phyloP scores from a whole-genome alignment of 2,329 filamentous ascomycete species.

The Immersiporthe knoxdaviesiana region DNA sequence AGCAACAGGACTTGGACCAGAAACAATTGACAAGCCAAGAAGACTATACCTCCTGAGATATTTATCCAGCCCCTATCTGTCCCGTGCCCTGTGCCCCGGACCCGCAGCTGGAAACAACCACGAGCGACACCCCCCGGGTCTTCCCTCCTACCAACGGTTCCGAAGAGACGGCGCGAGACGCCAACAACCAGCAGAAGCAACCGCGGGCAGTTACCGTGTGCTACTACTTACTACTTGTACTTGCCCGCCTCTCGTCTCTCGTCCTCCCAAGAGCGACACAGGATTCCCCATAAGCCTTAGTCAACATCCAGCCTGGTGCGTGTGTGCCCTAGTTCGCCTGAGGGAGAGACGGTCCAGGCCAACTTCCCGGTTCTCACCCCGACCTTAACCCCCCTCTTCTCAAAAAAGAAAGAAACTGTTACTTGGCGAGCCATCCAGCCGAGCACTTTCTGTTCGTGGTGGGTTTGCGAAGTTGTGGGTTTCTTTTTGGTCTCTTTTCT shows the following conservation, averaged over 20 bases:
- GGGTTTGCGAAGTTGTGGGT: not conserved
- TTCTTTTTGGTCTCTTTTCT: not conserved
- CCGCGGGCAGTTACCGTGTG: not conserved
- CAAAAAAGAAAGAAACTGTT: not conserved
- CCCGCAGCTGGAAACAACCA: not conserved
- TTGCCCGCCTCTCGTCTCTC: not conserved
- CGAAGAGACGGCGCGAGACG: conserved; percentile 6
- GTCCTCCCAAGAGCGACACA: not conserved
- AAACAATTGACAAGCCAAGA: not conserved
- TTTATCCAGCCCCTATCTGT: conserved; percentile 26
- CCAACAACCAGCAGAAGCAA: conserved; percentile 11
- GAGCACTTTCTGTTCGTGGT: not conserved
- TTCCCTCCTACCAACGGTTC: not conserved
- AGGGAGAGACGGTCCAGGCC: not conserved
- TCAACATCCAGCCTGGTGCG: not conserved
- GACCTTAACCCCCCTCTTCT: not conserved
- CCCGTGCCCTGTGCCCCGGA: conserved; percentile 17
- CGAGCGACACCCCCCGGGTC: too few species aligned
- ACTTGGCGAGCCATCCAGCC: not conserved
- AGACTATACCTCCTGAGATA: conserved; percentile 22
- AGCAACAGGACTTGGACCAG: not conserved
- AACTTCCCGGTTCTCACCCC: not conserved
- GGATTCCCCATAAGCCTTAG: conserved; percentile 5
- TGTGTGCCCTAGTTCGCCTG: not conserved
- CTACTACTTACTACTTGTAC: not conserved